Evolutionary conservation across 306 rosid species (phyloP).

Genomic region (Prinsepia uniflora): DNA sequence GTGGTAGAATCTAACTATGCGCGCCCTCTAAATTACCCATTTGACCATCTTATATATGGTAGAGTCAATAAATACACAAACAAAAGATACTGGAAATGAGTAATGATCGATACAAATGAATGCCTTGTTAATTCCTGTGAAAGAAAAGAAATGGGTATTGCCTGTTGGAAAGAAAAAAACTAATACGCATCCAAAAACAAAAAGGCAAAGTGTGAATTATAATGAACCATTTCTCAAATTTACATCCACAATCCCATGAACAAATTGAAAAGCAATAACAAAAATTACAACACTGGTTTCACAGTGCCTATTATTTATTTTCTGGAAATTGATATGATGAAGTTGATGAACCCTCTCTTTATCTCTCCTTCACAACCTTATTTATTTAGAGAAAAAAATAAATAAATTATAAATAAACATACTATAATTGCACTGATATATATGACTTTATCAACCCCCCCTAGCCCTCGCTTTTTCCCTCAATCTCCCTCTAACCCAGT

Average conservation of each 20-base stretch:
- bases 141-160: not conserved
- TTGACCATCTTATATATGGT: no score
- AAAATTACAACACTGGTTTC: slow-evolving; percentile 18
- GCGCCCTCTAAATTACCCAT: no score
- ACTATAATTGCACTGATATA: slow-evolving; percentile 39
- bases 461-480: not conserved
- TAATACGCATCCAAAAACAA: not conserved
- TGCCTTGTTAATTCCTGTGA: not conserved
- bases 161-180: not conserved
- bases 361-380: slow-evolving; percentile 34
- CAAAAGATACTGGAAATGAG: not conserved
- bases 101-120: not conserved
- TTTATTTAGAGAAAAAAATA: slow-evolving; percentile 55
- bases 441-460: not conserved
- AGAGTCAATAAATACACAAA: no score
- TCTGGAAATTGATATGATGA: slow-evolving; percentile 31
- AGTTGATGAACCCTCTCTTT: slow-evolving; percentile 7
- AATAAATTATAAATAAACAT: slow-evolving; percentile 46
- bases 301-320: slow-evolving; percentile 29
- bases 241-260: slow-evolving; percentile 38
- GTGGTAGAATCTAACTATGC: no score
- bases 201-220: slow-evolving; percentile 15
- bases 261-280: slow-evolving; percentile 7
- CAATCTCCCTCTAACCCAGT: not conserved
- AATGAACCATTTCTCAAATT: slow-evolving; percentile 34